Base-by-base conservation (phyloP, 2,329 filamentous ascomycete genomes). In the Venturia carpophila region DNA sequence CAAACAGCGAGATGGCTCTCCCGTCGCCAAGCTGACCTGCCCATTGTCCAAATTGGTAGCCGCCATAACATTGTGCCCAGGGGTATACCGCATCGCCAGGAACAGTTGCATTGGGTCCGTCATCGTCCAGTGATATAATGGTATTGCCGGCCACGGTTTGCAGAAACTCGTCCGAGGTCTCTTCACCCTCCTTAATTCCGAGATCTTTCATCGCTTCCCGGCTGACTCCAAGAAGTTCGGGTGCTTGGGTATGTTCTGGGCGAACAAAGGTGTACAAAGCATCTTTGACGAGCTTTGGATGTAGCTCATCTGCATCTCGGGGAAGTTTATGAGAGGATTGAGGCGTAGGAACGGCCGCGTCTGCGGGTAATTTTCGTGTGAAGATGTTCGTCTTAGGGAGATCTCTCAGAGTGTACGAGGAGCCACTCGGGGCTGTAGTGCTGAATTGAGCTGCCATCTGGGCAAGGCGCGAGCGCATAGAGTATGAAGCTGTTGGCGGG, bases 1-100 rank as follows among this genome's bases (percentile, higher is more conserved):
- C 94, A 71, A 97, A 97, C 1, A 99, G 81, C 43, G 91, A 96
- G 70, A 99, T 97, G 39, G 92, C 94, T 65, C 94, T 84, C 7
- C 94, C 94, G 73, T 99, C 94, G 52, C 94, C 94, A 0, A 99
- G 84, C 75, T 99, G 94, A 6, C 94, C 92, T 3, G 94, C 94
- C 93, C 93, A 99, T 69, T 89, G 86, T 6, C 94, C 94, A 66
- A 81, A 81, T 75, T 81, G 79, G 76, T 79, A 81, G 49, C 93
- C 93, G 66, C 94, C 94, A 75, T 99, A 99, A 78, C 94, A 97
- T 77, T 99, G 94, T 41, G 94, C 92, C 94, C 94, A 99, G 0
- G 94, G 93, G 74, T 99, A 99, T 55, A 94, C 86, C 24, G 89
- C 88, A 66, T 85, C 79, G 30, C 78, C 74, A 69, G 80, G 82